Base-by-base conservation (phyloP, 768 basidiomycete genomes). In the Lactarius sanguifluus region DNA sequence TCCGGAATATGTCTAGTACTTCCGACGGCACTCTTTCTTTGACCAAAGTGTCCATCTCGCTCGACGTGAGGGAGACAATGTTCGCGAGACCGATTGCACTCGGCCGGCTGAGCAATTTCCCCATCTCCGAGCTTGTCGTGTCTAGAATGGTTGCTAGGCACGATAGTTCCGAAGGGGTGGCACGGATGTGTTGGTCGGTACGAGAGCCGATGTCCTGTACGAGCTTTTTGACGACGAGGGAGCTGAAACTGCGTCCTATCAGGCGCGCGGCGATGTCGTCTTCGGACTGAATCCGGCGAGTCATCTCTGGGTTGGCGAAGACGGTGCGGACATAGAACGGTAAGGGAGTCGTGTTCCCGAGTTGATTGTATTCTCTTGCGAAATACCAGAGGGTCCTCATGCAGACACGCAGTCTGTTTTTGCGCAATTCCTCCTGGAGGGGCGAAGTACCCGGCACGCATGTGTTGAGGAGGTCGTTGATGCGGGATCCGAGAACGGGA, bases 361-460 rank as follows among this genome's bases (percentile, higher is more conserved):
- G 20, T 13, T 32, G 32, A 38, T 47, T 45, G 57, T 64, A 64
- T 28, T 36, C 63, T 57, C 55, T 57, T 41, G 54, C 55, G n/a
- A 55, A 63, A 55, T 63, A 63, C 62, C 62, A 63, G 23, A 64
- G 34, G 32, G 41, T 50, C 57, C 34, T 57, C 41, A 58, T 15
- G 56, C 63, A 64, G 25, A 64, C 43, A 15, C 56, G 63, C 5
- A 64, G 57, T 30, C 63, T 41, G 28, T 38, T 57, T 20, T 25
- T 64, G n/a, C 57, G 63, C 34, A 50, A 25, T 23, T 41, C 13
- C n/a, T 57, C 63, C 6, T 25, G 43, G 16, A 64, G 56, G 5
- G 57, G 63, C n/a, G 57, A 64, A 20, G 30, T 23, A 1, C 54
- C 62, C 13, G 28, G 28, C 20, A 43, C 12, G 12, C 63, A 64